A percentile compares a stretch with the other conserved stretches of the same genome.
Evolutionary conservation across 768 basidiomycete species (phyloP).

Genomic region (Coprinopsis marcescibilis): DNA sequence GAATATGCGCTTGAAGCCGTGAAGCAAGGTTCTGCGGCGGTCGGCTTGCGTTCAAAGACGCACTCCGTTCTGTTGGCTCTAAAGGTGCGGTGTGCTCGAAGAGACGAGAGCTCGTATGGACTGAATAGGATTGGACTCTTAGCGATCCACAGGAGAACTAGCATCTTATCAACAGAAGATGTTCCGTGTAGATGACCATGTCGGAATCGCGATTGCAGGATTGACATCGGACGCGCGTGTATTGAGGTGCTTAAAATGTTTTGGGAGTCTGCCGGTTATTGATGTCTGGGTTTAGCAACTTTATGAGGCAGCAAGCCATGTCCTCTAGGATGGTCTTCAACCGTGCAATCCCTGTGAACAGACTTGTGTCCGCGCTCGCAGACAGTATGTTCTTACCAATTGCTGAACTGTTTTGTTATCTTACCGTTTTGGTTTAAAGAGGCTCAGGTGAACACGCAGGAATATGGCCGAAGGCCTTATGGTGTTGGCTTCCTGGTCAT

Average conservation of each 20-base stretch:
- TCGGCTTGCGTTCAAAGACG: conserved; percentile 91
- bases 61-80: conserved; percentile 89
- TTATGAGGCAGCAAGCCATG: conserved; percentile 99
- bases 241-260: conserved; percentile 55
- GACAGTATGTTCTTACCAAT: conserved; percentile 59
- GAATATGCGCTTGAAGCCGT: conserved; percentile 99
- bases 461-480: conserved; percentile 95
- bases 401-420: background rate
- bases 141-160: conserved; percentile 97
- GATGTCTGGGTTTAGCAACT: conserved; percentile 65
- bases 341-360: conserved; percentile 89
- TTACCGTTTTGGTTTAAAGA: conserved; percentile 41
- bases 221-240: conserved; percentile 97
- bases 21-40: conserved; percentile 99
- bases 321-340: conserved; percentile 92
- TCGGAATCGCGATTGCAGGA: conserved; percentile 99
- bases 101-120: no score
- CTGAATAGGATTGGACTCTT: conserved; percentile 6
- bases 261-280: background rate
- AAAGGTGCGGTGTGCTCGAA: conserved; percentile 83
- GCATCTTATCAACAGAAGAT: conserved; percentile 99
- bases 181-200: conserved; percentile 98
- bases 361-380: conserved; percentile 89
- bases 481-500: conserved; percentile 98
- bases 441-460: conserved; percentile 98